Percentiles rank a stretch among this genome's conserved stretches.
Conservation (phyloP, 106 monocot genomes). For the Ottelia alismoides region DNA sequence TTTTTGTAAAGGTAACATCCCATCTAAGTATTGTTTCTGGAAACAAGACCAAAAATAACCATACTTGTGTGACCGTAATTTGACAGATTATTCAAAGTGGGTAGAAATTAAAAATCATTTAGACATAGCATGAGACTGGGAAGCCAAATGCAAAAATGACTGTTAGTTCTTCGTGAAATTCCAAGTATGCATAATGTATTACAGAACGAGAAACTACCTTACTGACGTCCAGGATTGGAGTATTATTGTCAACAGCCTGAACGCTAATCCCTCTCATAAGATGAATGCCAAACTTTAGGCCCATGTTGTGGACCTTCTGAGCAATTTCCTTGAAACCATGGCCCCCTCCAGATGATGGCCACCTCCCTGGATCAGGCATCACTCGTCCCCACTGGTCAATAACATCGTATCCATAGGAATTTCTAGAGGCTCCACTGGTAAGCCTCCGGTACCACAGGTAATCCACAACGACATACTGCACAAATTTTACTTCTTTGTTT, state of each 20-base stretch:
- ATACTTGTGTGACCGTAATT: too few relatives aligned
- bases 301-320: slow-evolving; percentile 67
- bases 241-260: slow-evolving; percentile 45
- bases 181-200: too few relatives aligned
- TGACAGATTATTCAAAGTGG: too few relatives aligned
- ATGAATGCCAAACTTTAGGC: slow-evolving; percentile 95
- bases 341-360: slow-evolving; percentile 62
- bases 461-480: slow-evolving; percentile 85
- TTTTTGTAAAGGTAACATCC: too few relatives aligned
- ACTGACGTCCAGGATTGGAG: slow-evolving; percentile 57
- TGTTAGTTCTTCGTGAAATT: too few relatives aligned
- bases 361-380: slow-evolving; percentile 64
- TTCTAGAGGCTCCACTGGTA: slow-evolving; percentile 21
- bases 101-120: too few relatives aligned
- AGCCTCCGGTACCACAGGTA: slow-evolving; percentile 88
- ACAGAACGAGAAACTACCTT: too few relatives aligned
- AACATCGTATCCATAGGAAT: slow-evolving; percentile 64
- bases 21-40: too few relatives aligned
- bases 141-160: too few relatives aligned
- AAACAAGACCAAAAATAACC: too few relatives aligned
- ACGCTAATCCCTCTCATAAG: slow-evolving; percentile 85
- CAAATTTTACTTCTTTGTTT: too few relatives aligned
- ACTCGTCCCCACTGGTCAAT: slow-evolving; percentile 79
- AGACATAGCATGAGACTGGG: too few relatives aligned
- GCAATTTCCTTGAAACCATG: slow-evolving; percentile 61